A percentile compares a stretch with the other conserved stretches of the same genome.
phyloP scores from a whole-genome alignment of 441 rosid species.

The Isatis lusitanica region DNA sequence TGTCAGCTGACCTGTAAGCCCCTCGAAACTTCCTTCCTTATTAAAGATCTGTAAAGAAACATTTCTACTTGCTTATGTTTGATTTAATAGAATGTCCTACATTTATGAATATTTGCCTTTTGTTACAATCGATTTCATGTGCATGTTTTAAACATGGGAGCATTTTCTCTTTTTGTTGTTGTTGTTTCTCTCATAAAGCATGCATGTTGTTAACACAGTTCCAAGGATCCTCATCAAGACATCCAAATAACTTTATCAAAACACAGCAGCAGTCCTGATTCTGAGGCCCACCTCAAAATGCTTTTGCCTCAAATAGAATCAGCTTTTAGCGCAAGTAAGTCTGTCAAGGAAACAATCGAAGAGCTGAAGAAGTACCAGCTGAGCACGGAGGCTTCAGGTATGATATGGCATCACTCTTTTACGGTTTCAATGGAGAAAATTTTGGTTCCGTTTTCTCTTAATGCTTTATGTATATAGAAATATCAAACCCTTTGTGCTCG shows the following conservation, averaged over 20 bases:
- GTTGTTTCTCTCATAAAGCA: neutral
- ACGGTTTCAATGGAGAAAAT: too few relatives aligned
- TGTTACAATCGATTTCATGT: neutral
- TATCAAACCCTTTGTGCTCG: neutral
- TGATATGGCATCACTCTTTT: neutral
- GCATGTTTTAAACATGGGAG: neutral
- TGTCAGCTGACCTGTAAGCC: constrained; percentile 60
- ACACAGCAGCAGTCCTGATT: constrained; percentile 60
- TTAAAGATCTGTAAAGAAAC: neutral
- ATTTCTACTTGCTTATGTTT: neutral
- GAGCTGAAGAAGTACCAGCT: constrained; percentile 64
- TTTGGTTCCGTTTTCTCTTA: neutral
- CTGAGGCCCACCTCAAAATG: constrained; percentile 64
- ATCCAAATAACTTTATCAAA: constrained; percentile 56
- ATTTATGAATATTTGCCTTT: neutral
- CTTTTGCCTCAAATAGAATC: constrained; percentile 75
- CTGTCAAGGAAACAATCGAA: constrained; percentile 67
- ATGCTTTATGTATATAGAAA: neutral
- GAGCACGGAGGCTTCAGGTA: constrained; percentile 71
- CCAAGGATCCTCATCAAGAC: constrained; percentile 67
- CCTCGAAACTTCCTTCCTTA: neutral
- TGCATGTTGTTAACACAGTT: constrained; percentile 45
- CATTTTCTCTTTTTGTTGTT: neutral
- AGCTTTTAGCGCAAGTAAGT: constrained; percentile 60
- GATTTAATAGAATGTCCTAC: neutral